Base-by-base conservation (phyloP, 2,329 filamentous ascomycete genomes). In the Aspergillus clavatus region DNA sequence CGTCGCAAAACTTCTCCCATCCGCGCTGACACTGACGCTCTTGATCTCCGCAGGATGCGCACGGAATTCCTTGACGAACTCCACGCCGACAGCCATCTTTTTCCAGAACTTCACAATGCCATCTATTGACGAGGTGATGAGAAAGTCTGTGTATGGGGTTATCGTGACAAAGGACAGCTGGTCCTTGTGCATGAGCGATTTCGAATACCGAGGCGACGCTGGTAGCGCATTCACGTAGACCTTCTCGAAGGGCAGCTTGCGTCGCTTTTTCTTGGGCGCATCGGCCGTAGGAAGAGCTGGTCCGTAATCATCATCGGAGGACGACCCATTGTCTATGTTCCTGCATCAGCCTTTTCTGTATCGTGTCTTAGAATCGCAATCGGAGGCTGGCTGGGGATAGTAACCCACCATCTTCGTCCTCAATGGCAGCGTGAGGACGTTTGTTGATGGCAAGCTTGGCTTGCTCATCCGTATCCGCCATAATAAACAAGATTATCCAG, bases 51-150 rank as follows among this genome's bases (percentile, higher is more conserved):
- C 87, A 46, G 80, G 77, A 69, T 98, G 94, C 6, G 93, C 90
- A 62, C 84, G 85, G 72, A 95, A 98, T 71, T 98, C 90, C 71
- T 98, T 98, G 42, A 97, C 91, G 62, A 98, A 98, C 71, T 98
- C 94, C 47, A 98, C 87, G 1, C 88, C 88, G 26, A 87, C 83
- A 1, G 82, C 84, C 53, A 87, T 80, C 72, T 98, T 98, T 73
- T 98, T 98, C 93, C 93, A 98, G 67, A 98, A 98, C 69, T 98
- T 98, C 57, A 97, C 91, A 0, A 91, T 86, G n/a, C 94, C 94
- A 63, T 98, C 93, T 35, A 87, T 73, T 0, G 93, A 97, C 50
- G 87, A 88, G 1, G 93, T 98, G 51, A 98, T 93, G 28, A 98
- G 76, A 63, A 98, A 98, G 57, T 97, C 93, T 48, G 91, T 96